These are phyloP conservation scores for Diplodia mutila DNA, from an alignment of 2,329 filamentous ascomycete species.

Conservation along the genomic window DNA sequence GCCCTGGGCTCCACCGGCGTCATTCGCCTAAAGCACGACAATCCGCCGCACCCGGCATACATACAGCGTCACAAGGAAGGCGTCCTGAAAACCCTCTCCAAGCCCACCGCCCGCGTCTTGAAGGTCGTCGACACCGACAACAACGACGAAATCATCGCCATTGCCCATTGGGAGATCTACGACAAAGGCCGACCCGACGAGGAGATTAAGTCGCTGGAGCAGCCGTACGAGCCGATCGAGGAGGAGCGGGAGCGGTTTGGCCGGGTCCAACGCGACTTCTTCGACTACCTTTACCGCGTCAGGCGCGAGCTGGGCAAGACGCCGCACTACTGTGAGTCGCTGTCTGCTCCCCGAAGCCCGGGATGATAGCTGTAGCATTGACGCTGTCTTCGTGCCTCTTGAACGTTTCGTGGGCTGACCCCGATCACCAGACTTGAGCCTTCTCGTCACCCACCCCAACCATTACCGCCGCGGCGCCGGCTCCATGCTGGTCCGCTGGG, in stretches of 20 bases:
- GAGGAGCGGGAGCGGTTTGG: conserved; percentile 10
- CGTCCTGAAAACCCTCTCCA: conserved; percentile 35
- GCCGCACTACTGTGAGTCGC: conserved; percentile 19
- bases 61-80: conserved; percentile 31
- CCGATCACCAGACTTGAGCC: conserved; percentile 33
- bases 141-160: conserved; percentile 28
- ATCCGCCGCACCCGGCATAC: conserved; percentile 31
- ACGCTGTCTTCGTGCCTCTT: conserved; percentile 25
- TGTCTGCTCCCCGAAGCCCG: neutral
- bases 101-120: conserved; percentile 32
- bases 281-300: conserved; percentile 1
- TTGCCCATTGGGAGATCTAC: conserved; percentile 19
- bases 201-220: conserved; percentile 29
- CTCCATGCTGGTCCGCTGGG: conserved; percentile 23
- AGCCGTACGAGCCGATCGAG: conserved; percentile 19
- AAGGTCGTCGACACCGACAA: conserved; percentile 28
- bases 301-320: conserved; percentile 5
- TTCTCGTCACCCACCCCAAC: conserved; percentile 24
- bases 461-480: conserved; percentile 24
- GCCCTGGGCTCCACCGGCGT: conserved; percentile 37
- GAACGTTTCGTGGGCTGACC: no score
- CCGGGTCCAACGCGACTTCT: neutral
- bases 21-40: conserved; percentile 31
- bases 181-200: conserved; percentile 16
- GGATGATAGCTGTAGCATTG: neutral